Evolutionary conservation across 179 eudicot species (phyloP).

Genomic region (Sideroxylon spinosum): DNA sequence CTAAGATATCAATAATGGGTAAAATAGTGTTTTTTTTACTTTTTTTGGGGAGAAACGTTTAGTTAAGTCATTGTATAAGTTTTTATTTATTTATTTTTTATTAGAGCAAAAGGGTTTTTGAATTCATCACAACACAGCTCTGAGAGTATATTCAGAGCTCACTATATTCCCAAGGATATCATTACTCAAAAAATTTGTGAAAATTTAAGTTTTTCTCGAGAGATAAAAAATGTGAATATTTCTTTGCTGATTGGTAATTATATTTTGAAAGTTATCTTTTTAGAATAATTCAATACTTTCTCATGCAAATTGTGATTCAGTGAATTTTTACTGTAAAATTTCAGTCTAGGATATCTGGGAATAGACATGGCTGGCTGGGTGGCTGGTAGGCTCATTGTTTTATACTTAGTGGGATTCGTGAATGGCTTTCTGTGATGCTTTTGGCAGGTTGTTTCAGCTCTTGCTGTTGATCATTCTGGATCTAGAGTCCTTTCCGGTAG

Average conservation of each 20-base stretch:
- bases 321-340: not conserved
- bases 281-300: not conserved
- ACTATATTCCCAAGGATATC: not conserved
- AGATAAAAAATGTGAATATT: not conserved
- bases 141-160: not conserved
- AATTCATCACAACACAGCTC: not conserved
- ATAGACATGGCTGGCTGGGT: conserved; percentile 6
- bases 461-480: conserved; percentile 90
- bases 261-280: not conserved
- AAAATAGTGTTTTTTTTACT: no score
- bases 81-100: no score
- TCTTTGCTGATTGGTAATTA: not conserved
- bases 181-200: not conserved
- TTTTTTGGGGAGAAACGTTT: no score
- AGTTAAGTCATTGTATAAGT: not conserved
- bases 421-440: conserved; percentile 3
- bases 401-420: not conserved
- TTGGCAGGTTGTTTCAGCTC: conserved; percentile 86
- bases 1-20: not conserved
- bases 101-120: no score
- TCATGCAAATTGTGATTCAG: not conserved
- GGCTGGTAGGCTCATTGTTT: not conserved
- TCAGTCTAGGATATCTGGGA: not conserved
- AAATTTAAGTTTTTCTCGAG: not conserved
- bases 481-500: conserved; percentile 96